Conservation (phyloP, 495 filamentous ascomycete species). For the Daldinia caldariorum region DNA sequence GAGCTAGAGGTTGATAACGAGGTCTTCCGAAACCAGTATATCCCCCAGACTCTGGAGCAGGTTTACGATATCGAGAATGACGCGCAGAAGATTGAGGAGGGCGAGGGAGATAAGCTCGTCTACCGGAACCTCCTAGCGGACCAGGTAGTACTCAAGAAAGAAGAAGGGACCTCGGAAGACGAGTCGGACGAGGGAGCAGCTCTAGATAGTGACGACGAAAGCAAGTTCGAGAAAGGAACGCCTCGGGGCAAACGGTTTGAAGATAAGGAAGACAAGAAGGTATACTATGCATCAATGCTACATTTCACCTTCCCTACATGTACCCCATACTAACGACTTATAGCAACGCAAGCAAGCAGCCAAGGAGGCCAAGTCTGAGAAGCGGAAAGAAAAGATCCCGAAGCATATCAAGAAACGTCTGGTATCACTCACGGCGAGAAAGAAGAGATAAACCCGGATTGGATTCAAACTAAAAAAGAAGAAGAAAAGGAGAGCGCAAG, state of each 20-base stretch:
- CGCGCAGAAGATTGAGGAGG: slow-evolving; percentile 75
- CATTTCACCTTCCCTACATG: background rate
- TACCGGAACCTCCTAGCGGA: slow-evolving; percentile 84
- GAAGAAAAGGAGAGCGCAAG: background rate
- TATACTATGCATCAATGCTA: slow-evolving; percentile 32
- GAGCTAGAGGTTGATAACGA: slow-evolving; percentile 79
- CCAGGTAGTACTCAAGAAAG: slow-evolving; percentile 60
- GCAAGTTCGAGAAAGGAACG: slow-evolving; percentile 67
- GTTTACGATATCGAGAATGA: slow-evolving; percentile 97
- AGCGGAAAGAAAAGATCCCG: slow-evolving; percentile 92
- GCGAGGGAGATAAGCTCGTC: slow-evolving; percentile 75
- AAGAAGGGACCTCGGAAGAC: slow-evolving; percentile 51
- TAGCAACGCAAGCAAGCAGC: slow-evolving; percentile 85
- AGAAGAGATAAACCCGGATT: slow-evolving; percentile 46
- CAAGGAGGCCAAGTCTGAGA: slow-evolving; percentile 93
- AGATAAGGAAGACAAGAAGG: slow-evolving; percentile 89
- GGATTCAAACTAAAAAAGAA: slow-evolving; percentile 8
- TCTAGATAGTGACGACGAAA: slow-evolving; percentile 57
- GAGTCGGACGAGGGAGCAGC: slow-evolving; percentile 52
- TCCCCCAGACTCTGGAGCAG: slow-evolving; percentile 91
- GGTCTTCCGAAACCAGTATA: slow-evolving; percentile 94
- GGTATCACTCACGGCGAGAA: slow-evolving; percentile 56
- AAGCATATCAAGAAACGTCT: slow-evolving; percentile 91
- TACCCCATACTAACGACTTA: slow-evolving; percentile 33
- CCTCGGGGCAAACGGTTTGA: slow-evolving; percentile 90